Percentiles rank a stretch among this genome's conserved stretches.
Conservation (phyloP, 257 asterid species). For the Haberlea rhodopensis region DNA sequence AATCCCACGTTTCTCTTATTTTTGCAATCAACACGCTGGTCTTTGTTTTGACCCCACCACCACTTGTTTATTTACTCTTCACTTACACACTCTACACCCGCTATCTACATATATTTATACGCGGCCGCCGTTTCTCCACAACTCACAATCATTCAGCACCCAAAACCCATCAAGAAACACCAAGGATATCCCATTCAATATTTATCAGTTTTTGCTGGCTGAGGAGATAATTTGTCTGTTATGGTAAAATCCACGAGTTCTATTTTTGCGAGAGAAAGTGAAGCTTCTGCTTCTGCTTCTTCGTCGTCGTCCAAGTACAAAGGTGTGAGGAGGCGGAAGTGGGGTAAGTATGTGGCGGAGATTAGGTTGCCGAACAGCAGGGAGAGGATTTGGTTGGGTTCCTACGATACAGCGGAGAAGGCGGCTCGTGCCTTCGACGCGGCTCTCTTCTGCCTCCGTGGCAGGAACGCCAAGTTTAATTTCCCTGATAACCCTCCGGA, state of each 20-base stretch:
- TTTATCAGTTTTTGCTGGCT: neutral
- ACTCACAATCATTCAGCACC: neutral
- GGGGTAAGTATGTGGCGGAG: conserved; percentile 80
- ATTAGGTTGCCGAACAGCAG: conserved; percentile 68
- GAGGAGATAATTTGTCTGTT: no score
- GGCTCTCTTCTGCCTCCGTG: conserved; percentile 65
- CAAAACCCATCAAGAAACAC: neutral
- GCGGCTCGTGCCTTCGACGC: conserved; percentile 84
- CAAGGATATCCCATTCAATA: no score
- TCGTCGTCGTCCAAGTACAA: conserved; percentile 40
- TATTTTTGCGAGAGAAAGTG: no score
- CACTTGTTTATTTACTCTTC: conserved; percentile 36
- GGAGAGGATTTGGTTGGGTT: conserved; percentile 74
- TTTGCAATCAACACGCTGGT: conserved; percentile 26
- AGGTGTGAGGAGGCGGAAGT: conserved; percentile 71
- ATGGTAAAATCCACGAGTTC: conserved; percentile 73
- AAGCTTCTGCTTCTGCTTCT: conserved; percentile 20
- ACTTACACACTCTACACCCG: no score
- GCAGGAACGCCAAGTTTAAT: conserved; percentile 55
- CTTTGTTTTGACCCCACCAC: conserved; percentile 25
- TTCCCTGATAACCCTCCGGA: conserved; percentile 54
- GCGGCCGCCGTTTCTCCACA: conserved; percentile 54
- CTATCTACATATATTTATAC: conserved; percentile 31
- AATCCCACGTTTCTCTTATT: conserved; percentile 31
- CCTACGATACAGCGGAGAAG: conserved; percentile 62